Conservation (phyloP, 192 early-diverging fungal species). For the Dissophora globulifera region DNA sequence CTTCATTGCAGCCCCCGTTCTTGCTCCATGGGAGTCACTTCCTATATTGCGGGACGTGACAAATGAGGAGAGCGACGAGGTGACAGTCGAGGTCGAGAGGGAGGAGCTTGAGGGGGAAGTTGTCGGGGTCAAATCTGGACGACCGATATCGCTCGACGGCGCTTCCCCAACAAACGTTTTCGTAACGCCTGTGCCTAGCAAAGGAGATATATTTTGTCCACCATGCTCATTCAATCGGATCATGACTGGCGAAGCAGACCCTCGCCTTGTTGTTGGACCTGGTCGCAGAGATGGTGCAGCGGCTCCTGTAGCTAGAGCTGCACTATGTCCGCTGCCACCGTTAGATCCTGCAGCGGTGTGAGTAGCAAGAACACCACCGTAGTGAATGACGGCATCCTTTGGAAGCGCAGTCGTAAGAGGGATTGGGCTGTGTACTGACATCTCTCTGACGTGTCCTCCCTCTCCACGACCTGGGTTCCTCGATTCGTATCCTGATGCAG, state of each 20-base stretch:
- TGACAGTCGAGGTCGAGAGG: conserved; percentile 6
- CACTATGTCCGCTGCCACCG: no score
- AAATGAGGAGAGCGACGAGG: conserved; percentile 20
- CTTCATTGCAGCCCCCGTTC: no score
- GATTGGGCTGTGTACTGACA: no score
- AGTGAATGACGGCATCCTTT: no score
- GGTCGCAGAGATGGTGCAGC: conserved; percentile 4
- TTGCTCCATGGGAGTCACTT: background rate
- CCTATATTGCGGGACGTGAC: conserved; percentile 2
- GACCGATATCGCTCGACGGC: conserved; percentile 17
- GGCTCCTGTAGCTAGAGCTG: background rate
- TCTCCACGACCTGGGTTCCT: background rate
- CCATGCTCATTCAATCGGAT: conserved; percentile 42
- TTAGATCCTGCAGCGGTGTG: no score
- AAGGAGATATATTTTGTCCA: conserved; percentile 35
- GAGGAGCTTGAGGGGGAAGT: conserved; percentile 2
- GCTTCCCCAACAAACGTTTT: conserved; percentile 23
- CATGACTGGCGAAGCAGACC: conserved; percentile 44
- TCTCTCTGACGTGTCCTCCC: background rate
- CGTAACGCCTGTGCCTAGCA: conserved; percentile 3
- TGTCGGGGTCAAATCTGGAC: conserved; percentile 3
- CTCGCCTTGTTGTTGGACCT: conserved; percentile 13
- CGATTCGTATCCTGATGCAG: no score
- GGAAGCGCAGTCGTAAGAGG: no score
- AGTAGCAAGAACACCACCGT: no score